A percentile compares a stretch with the other conserved stretches of the same genome.
phyloP scores from a whole-genome alignment of 305 asterid genomes.

The Solanum hybrid region DNA sequence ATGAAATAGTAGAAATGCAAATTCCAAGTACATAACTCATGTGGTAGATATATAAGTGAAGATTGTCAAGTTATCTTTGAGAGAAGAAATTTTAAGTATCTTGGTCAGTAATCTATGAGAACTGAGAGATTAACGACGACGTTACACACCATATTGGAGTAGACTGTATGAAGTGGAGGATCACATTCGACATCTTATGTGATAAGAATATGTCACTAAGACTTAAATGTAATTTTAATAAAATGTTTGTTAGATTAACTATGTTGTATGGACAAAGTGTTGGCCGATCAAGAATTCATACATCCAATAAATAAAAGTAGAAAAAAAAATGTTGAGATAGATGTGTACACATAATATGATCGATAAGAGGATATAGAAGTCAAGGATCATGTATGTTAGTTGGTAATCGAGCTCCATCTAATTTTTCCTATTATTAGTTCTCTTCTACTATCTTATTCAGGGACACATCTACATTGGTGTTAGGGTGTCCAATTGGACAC shows the following conservation, averaged over 20 bases:
- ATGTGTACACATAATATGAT: not conserved
- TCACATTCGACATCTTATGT: not conserved
- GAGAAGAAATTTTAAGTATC: not conserved
- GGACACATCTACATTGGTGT: too few species aligned
- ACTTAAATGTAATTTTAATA: not conserved
- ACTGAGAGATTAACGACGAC: too few species aligned
- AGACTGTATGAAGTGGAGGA: fast-evolving
- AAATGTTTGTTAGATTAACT: not conserved
- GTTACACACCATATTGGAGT: not conserved
- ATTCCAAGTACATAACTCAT: too few species aligned
- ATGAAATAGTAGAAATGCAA: too few species aligned
- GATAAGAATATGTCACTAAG: not conserved
- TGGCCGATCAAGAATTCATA: not conserved
- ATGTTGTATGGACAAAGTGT: not conserved
- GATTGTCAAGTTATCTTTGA: not conserved
- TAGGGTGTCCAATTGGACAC: too few species aligned
- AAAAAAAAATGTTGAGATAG: not conserved
- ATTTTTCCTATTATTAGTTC: too few species aligned
- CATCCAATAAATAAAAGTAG: not conserved
- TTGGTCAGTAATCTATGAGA: not conserved
- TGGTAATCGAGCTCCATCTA: too few species aligned
- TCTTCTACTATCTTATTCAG: too few species aligned
- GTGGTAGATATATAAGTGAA: not conserved
- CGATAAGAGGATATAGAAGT: not conserved
- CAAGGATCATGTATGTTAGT: too few species aligned